Base-by-base conservation (phyloP, 2,329 filamentous ascomycete genomes). In the Ciborinia camelliae region DNA sequence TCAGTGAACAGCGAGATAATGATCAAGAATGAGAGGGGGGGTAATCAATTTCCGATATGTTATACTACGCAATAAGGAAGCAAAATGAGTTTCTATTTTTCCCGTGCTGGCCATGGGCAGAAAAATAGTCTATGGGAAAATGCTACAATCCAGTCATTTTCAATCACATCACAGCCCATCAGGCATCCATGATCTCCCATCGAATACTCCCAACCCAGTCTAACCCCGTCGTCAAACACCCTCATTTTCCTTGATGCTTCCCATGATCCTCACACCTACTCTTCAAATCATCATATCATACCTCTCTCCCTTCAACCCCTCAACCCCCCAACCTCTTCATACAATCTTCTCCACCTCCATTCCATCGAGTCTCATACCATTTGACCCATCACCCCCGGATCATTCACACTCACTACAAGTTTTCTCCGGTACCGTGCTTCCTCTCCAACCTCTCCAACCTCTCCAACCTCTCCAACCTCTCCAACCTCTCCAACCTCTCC, bases 41-140 rank as follows among this genome's bases (percentile, higher is more conserved):
- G 8, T 10, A 0, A n/a, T 35, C 5, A 15, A 32, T 14, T 10
- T n/a, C 2, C 10, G 1, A 1, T 30, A 30, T 32, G 0, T 3
- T 3, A 32, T 51, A 20, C 2, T n/a, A n/a, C n/a, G n/a, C n/a
- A n/a, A n/a, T n/a, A n/a, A n/a, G n/a, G n/a, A n/a, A n/a, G n/a
- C n/a, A n/a, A n/a, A n/a, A n/a, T n/a, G n/a, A n/a, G n/a, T n/a
- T n/a, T n/a, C n/a, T n/a, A n/a, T n/a, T n/a, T n/a, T n/a, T n/a
- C n/a, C n/a, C n/a, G n/a, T n/a, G n/a, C n/a, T n/a, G n/a, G n/a
- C n/a, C n/a, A n/a, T n/a, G n/a, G n/a, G n/a, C n/a, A n/a, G n/a
- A n/a, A n/a, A n/a, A n/a, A n/a, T n/a, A n/a, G n/a, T n/a, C n/a
- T n/a, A n/a, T n/a, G n/a, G n/a, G 26, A 28, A 28, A 28, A 0